A percentile compares a stretch with the other conserved stretches of the same genome.
phyloP scores from a whole-genome alignment of 441 rosid genomes.

The Pelargonium cotyledonis region DNA sequence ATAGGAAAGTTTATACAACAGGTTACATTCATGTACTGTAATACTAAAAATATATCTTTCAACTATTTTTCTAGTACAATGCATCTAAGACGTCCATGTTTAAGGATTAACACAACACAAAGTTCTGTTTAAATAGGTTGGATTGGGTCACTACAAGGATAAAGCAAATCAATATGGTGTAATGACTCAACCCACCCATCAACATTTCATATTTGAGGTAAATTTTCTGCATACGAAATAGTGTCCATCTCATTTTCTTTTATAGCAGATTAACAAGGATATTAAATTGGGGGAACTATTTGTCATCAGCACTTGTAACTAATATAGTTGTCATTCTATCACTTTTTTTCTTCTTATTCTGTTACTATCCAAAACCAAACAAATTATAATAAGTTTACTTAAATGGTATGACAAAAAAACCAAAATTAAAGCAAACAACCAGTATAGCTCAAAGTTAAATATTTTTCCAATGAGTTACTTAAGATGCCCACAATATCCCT shows the following conservation, averaged over 20 bases:
- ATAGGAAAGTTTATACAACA: not conserved
- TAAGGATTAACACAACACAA: not conserved
- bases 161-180: not conserved
- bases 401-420: not conserved
- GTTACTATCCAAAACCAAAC: not conserved
- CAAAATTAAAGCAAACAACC: not conserved
- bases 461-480: not conserved
- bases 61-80: not conserved
- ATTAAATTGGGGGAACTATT: not conserved
- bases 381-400: too few species aligned
- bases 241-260: not conserved
- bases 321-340: not conserved
- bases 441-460: not conserved
- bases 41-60: not conserved
- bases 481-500: not conserved
- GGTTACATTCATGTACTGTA: not conserved
- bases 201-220: constrained; percentile 2
- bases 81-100: not conserved
- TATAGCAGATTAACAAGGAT: not conserved
- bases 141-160: not conserved
- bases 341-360: not conserved
- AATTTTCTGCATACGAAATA: not conserved
- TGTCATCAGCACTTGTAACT: too few species aligned
- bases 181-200: not conserved
- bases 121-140: not conserved